Base-by-base conservation (phyloP, 495 filamentous ascomycete species). In the Rhypophila decipiens region DNA sequence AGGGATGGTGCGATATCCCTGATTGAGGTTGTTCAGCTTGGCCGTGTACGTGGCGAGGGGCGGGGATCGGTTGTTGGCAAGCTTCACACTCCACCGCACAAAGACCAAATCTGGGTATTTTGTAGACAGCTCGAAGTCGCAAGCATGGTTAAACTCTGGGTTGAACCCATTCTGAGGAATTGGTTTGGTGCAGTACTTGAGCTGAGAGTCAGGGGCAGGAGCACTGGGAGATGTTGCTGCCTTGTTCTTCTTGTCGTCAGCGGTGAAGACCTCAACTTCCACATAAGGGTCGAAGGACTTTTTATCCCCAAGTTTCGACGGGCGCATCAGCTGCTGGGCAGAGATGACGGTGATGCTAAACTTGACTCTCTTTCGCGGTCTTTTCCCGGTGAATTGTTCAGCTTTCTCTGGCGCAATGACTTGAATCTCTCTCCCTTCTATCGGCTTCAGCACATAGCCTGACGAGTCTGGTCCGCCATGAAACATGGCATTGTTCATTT, bases 401-500 rank as follows among this genome's bases (percentile, higher is more conserved):
- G 72, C 44, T n/a, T n/a, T n/a, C n/a, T n/a, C n/a, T n/a, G n/a
- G n/a, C n/a, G n/a, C n/a, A n/a, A n/a, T n/a, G 61, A 29, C 64
- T 62, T 45, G 67, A 42, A 77, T 77, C 40, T 75, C 69, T 29
- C 91, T 86, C 37, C 93, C 78, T 55, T 89, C 86, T 39, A 84
- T 76, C 5, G 93, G 93, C 65, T 98, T 98, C 33, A 97, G 77
- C 19, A 97, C 87, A 54, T 96, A 98, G 18, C 93, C 93, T 8
- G 85, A 84, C 42, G 82, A 79, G 66, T 96, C 93, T 18, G 79
- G 81, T 23, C 89, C 89, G 42, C 88, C 85, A n/a, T 88, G 85
- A 65, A 97, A 98, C 93, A 98, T 98, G 51, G 93, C 93, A 44
- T 91, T 87, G 56, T 97, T 97, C 61, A 96, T 72, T 62, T 97